Base-by-base conservation (phyloP, 306 rosid species). In the Pachyrhizus erosus region DNA sequence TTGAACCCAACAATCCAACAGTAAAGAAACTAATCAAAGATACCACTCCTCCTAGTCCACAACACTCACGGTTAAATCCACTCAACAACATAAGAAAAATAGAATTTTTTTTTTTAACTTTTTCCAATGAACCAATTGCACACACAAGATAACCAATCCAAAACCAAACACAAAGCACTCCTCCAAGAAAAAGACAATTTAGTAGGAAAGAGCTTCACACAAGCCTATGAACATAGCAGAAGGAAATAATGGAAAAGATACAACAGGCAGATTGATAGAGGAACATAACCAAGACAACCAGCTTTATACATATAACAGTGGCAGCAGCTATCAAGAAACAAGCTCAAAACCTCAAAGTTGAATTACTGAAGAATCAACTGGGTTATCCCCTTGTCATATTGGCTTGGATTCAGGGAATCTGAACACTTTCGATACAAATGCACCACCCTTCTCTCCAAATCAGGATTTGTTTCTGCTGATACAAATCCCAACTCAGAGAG, bases 401-500 rank as follows among this genome's bases (percentile, higher is more conserved):
- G 42, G 57, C 40, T 40, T n/a, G 24, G 5, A 62, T 79, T 64
- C 24, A 17, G 5, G 24, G 43, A 64, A 57, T 57, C 15, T 10
- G 15, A 79, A 70, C 58, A 73, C 49, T 24, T 61, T 40, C 37
- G 57, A 70, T 39, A 83, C 51, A 74, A 77, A 64, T 31, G 45
- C 23, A 31, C 37, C 39, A 70, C 29, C 61, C 65, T 78, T 78
- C 91, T 77, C 91, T 89, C 84, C 57, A 83, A 88, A 82, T 78
- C 31, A 84, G 86, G 90, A 89, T 89, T 84, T 83, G 85, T 64
- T 27, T 72, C 77, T 67, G 80, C 52, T 65, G 72, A 76, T 42
- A 72, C 76, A 87, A 89, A 87, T 82, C 92, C 91, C 84, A 89
- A 70, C 54, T 18, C 82, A 83, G 77, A 88, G 84, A 90, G 85